Base-by-base conservation (phyloP, 768 basidiomycete genomes). In the Boletus rufocinnamomeus region DNA sequence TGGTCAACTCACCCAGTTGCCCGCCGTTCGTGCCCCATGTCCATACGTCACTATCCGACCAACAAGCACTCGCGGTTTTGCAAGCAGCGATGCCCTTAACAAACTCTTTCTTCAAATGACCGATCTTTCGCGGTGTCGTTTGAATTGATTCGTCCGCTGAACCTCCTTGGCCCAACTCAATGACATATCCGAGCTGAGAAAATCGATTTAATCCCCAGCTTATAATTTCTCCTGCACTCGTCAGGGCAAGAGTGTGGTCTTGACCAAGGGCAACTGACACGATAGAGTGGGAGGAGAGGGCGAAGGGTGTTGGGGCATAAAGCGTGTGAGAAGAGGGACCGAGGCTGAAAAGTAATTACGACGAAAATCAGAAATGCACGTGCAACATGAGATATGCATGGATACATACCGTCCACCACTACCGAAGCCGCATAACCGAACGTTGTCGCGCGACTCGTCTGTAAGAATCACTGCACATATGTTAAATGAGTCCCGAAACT, bases 1-100 rank as follows among this genome's bases (percentile, higher is more conserved):
- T 21, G 11, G 30, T 8, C 50, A 45, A 45, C 80, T 53, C 59
- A 86, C 95, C 95, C 4, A 98, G 80, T 70, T 99, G 97, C 1
- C 97, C 97, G 43, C 80, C 82, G 72, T 98, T 97, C 27, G 88
- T 91, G 0, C 97, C 97, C 95, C 95, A 98, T 0, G 93, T 93
- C 70, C 82, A 95, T 2, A 93, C 82, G 44, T 84, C 76, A 11
- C 71, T 72, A 5, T 76, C 75, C 0, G 93, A 95, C 91, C 93
- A 97, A 72, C 93, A 95, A 6, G 86, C 93, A 16, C 91, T 94
- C 17, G 93, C 88, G 23, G 82, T 85, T 68, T 91, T 89, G 63
- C 89, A 91, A 0, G 95, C 94, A 0, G 95, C 90, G 9, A 97
- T 81, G 30, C 96, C 97, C 30, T 75, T 75, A 4, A 96, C 86